Evolutionary conservation across 306 rosid species (phyloP), one percentile per base, ranked within the genome.

Genomic region (Erythrophleum fordii): DNA sequence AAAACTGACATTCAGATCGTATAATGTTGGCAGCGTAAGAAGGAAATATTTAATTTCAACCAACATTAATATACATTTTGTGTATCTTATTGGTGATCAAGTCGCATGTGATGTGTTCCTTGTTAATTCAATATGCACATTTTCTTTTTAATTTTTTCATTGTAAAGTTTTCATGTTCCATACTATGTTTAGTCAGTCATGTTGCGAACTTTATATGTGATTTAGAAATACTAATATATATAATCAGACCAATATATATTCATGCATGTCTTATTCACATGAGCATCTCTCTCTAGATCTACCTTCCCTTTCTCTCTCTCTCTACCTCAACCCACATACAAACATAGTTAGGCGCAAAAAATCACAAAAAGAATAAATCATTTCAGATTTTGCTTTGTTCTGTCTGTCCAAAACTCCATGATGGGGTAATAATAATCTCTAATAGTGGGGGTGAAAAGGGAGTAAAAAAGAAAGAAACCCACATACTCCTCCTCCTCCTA

Each of bases 351-450:
- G 87, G 85, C 69, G 82, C 84, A 73, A 85, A 85, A 85, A 73
- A 86, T 87, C 89, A 85, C 91, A 90, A 87, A 67, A 88, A 81
- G 89, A 88, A 87, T 82, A 87, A 82, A 86, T 78, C 86, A 88
- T 80, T 81, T 87, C 92, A 76, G 80, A 68, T 65, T 71, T 65
- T 79, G 80, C 76, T 89, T 86, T 87, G 88, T 83, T 85, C 81
- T 81, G 76, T 86, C 90, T 82, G 87, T 86, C 88, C 79, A 80
- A 87, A 90, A 86, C 75, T 79, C 53, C 83, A 89, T 86, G 90
- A 89, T 89, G 88, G 88, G 86, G 85, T 89, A 89, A 90, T 92
- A 84, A 85, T 89, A 82, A 80, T 76, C 82, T 73, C 79, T 67
- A 85, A 80, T 69, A 77, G 85, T 77, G 86, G 85, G 84, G 85